A percentile compares a stretch with the other conserved stretches of the same genome.
Evolutionary conservation across 257 asterid genomes (phyloP).

Genomic region (Scutellaria baicalensis): DNA sequence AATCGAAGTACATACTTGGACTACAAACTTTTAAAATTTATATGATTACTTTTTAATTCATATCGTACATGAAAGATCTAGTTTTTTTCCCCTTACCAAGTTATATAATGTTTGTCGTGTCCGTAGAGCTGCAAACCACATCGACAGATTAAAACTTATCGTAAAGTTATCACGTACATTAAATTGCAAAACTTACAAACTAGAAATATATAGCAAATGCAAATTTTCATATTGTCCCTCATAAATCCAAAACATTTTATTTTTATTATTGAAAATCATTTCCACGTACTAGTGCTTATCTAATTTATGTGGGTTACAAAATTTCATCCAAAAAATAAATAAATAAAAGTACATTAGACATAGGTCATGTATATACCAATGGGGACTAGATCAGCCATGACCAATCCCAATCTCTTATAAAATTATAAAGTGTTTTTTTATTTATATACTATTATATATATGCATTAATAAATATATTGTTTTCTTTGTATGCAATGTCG

Average conservation of each 20-base stretch:
- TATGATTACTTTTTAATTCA: too few relatives aligned
- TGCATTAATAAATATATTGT: neutral
- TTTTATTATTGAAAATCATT: neutral
- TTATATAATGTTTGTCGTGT: too few relatives aligned
- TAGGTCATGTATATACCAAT: neutral
- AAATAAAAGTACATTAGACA: neutral
- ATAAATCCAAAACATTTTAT: neutral
- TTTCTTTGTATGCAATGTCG: constrained; percentile 21
- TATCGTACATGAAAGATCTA: too few relatives aligned
- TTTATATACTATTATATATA: neutral
- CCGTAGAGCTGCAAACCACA: too few relatives aligned
- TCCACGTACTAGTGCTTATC: neutral
- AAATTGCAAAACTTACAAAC: too few relatives aligned
- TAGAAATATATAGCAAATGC: too few relatives aligned
- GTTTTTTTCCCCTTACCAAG: too few relatives aligned
- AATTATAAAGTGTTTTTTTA: neutral
- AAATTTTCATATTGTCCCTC: too few relatives aligned
- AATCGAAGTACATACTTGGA: too few relatives aligned
- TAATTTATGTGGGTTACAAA: constrained; percentile 3
- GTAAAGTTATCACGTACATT: too few relatives aligned
- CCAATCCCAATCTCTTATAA: neutral
- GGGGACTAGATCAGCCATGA: neutral
- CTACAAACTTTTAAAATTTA: too few relatives aligned
- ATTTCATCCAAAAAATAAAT: neutral
- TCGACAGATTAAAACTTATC: too few relatives aligned